Conservation (phyloP, 495 filamentous ascomycete genomes). For the Filosporella fistucella region DNA sequence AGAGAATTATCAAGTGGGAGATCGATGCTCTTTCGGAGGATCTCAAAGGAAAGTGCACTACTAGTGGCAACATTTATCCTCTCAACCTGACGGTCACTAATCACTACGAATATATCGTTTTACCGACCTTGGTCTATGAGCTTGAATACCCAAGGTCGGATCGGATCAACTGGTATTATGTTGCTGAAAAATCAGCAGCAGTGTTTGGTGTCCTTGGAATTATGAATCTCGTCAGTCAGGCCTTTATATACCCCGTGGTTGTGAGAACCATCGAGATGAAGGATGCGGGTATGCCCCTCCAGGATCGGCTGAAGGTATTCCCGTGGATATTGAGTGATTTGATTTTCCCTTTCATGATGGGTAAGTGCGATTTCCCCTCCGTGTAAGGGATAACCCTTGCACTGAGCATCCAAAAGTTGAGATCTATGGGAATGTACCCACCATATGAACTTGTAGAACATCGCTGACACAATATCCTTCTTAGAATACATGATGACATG, state of each 20-base stretch:
- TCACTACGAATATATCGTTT: slow-evolving; percentile 64
- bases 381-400: too few relatives aligned
- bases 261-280: slow-evolving; percentile 61
- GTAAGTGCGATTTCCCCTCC: too few relatives aligned
- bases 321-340: slow-evolving; percentile 66
- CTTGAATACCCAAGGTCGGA: slow-evolving; percentile 69
- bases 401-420: too few relatives aligned
- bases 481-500: too few relatives aligned
- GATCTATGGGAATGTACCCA: too few relatives aligned
- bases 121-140: slow-evolving; percentile 75
- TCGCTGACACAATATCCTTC: too few relatives aligned
- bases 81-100: slow-evolving; percentile 61
- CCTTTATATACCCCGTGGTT: slow-evolving; percentile 52
- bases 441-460: too few relatives aligned
- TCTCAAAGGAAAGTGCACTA: slow-evolving; percentile 51
- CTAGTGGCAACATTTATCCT: slow-evolving; percentile 47
- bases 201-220: slow-evolving; percentile 64
- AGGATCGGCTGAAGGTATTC: slow-evolving; percentile 57
- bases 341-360: slow-evolving; percentile 71
- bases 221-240: slow-evolving; percentile 54
- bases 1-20: slow-evolving; percentile 55
- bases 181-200: slow-evolving; percentile 61
- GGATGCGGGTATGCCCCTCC: slow-evolving; percentile 50
- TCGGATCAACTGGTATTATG: slow-evolving; percentile 65
- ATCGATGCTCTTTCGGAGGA: slow-evolving; percentile 57